Evolutionary conservation across 75 land plant species (phyloP).

Genomic region (Sequoia sempervirens): DNA sequence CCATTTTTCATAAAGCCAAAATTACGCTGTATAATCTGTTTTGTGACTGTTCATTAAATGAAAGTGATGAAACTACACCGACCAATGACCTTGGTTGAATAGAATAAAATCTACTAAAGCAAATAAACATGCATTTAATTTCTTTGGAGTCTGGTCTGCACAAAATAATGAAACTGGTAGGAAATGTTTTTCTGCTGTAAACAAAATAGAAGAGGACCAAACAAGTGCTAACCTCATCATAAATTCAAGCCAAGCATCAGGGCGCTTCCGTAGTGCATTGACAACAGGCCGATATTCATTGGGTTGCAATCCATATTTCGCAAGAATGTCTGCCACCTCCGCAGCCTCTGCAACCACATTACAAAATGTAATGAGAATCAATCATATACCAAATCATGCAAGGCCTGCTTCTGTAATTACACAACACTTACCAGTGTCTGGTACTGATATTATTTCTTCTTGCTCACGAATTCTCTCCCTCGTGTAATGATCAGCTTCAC

Average conservation of each 20-base stretch:
- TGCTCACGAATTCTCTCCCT: conserved; percentile 75
- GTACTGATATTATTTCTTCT: conserved; percentile 73
- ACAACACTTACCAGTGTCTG: conserved; percentile 67
- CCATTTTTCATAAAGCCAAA: neutral
- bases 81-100: too few relatives aligned
- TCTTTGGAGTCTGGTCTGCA: neutral
- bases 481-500: conserved; percentile 91
- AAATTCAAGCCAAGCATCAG: conserved; percentile 93
- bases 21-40: neutral
- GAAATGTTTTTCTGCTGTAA: neutral
- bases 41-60: neutral
- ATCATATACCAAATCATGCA: neutral
- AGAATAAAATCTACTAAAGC: too few relatives aligned
- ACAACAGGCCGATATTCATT: conserved; percentile 85
- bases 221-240: conserved; percentile 83
- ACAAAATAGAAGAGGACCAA: neutral
- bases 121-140: neutral
- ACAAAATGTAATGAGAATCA: conserved; percentile 1
- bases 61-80: too few relatives aligned
- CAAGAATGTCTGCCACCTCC: conserved; percentile 79
- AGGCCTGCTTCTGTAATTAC: neutral
- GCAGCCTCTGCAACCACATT: conserved; percentile 74
- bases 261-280: conserved; percentile 69
- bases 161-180: neutral
- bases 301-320: conserved; percentile 79